Evolutionary conservation across 31 red algal genomes (phyloP).

Genomic region (Endocladia muricata): DNA sequence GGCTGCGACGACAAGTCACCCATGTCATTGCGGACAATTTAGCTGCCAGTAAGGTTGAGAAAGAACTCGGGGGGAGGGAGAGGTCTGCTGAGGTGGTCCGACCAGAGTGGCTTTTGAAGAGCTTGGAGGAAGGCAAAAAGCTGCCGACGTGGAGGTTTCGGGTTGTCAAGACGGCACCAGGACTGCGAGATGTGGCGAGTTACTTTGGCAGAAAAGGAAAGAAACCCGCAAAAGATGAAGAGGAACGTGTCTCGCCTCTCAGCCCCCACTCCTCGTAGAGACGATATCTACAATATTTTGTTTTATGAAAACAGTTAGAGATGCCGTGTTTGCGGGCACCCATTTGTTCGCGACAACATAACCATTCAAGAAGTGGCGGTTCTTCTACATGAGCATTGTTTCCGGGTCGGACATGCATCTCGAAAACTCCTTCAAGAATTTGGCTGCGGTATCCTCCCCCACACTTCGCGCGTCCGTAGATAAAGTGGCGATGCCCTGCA

Average conservation of each 20-base stretch:
- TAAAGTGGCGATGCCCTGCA: constrained; percentile 50
- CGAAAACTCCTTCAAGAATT: constrained; percentile 80
- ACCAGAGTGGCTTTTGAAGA: constrained; percentile 47
- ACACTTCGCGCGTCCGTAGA: constrained; percentile 74
- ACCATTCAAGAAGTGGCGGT: too few relatives aligned
- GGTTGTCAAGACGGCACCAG: constrained; percentile 10
- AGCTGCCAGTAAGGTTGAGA: constrained; percentile 41
- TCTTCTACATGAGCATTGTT: constrained; percentile 60
- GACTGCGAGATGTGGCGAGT: constrained; percentile 5
- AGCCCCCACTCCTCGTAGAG: too few relatives aligned
- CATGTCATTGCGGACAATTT: constrained; percentile 58
- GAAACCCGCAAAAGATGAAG: constrained; percentile 4
- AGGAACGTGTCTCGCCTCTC: too few relatives aligned
- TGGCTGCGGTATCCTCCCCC: constrained; percentile 68
- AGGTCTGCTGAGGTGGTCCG: constrained; percentile 34
- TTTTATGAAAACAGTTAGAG: neutral
- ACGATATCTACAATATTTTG: too few relatives aligned
- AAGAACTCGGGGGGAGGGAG: constrained; percentile 30
- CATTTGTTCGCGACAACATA: neutral
- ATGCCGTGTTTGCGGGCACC: neutral
- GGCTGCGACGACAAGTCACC: constrained; percentile 45
- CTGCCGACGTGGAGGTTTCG: constrained; percentile 33
- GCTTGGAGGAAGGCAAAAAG: constrained; percentile 12
- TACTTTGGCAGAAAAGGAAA: constrained; percentile 18
- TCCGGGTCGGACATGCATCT: constrained; percentile 65